These are phyloP conservation scores for Epichloe uncinata DNA, from an alignment of 2,329 filamentous ascomycete species.

Conservation along the genomic window DNA sequence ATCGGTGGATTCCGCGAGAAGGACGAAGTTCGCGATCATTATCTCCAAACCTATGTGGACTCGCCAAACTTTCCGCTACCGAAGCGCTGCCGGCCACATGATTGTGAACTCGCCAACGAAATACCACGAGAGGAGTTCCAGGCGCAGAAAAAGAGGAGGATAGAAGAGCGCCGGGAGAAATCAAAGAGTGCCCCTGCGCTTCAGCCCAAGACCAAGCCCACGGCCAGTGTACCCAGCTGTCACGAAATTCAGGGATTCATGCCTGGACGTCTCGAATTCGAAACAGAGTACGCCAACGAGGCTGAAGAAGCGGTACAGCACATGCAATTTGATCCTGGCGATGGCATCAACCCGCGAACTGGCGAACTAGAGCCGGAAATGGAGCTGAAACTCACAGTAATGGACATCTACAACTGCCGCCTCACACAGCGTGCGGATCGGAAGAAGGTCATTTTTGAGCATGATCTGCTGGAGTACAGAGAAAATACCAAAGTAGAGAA, in stretches of 20 bases:
- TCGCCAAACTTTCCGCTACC: slow-evolving; percentile 78
- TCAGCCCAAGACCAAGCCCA: slow-evolving; percentile 89
- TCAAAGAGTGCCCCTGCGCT: slow-evolving; percentile 73
- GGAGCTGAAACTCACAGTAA: slow-evolving; percentile 93
- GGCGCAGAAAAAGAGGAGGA: slow-evolving; percentile 77
- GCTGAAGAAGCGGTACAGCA: slow-evolving; percentile 96
- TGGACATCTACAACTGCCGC: slow-evolving; percentile 94
- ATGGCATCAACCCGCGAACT: slow-evolving; percentile 74
- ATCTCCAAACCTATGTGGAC: slow-evolving; percentile 75
- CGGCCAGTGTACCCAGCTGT: slow-evolving; percentile 85
- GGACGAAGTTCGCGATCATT: slow-evolving; percentile 92
- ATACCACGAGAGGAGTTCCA: slow-evolving; percentile 90
- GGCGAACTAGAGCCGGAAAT: slow-evolving; percentile 89
- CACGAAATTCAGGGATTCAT: slow-evolving; percentile 98
- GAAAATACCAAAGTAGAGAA: slow-evolving; percentile 86
- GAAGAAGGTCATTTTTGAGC: slow-evolving; percentile 94
- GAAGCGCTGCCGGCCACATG: slow-evolving; percentile 68
- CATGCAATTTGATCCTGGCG: slow-evolving; percentile 95
- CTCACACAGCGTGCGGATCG: slow-evolving; percentile 83
- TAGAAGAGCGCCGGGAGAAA: slow-evolving; percentile 80
- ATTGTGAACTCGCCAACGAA: slow-evolving; percentile 63
- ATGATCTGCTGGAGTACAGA: slow-evolving; percentile 82
- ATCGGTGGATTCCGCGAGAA: slow-evolving; percentile 91
- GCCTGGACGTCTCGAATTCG: slow-evolving; percentile 93
- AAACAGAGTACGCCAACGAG: slow-evolving; percentile 95